Base-by-base conservation (phyloP, 257 asterid species). In the Scutellaria baicalensis region DNA sequence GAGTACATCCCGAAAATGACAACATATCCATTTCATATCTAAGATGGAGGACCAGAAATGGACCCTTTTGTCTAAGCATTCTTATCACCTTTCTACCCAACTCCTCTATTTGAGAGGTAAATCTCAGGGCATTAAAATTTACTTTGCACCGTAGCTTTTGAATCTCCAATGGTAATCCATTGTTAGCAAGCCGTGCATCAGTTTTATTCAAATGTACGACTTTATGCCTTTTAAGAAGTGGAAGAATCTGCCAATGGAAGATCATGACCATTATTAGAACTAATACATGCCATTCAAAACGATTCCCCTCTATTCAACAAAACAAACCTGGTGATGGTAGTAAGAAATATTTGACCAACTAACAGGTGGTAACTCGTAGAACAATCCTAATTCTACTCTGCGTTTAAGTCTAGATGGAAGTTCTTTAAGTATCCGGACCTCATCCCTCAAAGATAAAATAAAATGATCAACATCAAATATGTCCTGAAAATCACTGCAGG, bases 261-360 rank as follows among this genome's bases (percentile, higher is more conserved):
- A 13, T 70, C 38, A 57, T 1, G 45, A 47, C 47, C 59, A 49
- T 1, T 8, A 9, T 52, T 40, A 70, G 63, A 66, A 44, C 49
- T 35, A 23, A 36, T n/a, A 23, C 47, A 50, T 13, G 14, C 36
- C 16, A 23, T 42, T 45, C 11, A 35, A 13, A 36, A 35, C 52
- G 2, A 13, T 35, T 3, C 12, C 45, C 45, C 1, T 10, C n/a
- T 39, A 54, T 14, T 18, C 45, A 9, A 11, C 12, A 44, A 27
- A 31, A 69, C 81, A 13, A 63, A 88, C 95, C 88, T 88, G 95
- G 31, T 52, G 75, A 52, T 58, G 82, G 79, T 88, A 88, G 77
- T 88, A 88, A 44, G 95, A 80, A 73, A 85, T 77, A 58, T 88
- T 82, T 1, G 95, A 88, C 95, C 92, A 88, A 76, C 95, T 88